Percentiles rank a stretch among this genome's conserved stretches.
Conservation (phyloP, 805 yeast genomes). For the Yueomyces sinensis region DNA sequence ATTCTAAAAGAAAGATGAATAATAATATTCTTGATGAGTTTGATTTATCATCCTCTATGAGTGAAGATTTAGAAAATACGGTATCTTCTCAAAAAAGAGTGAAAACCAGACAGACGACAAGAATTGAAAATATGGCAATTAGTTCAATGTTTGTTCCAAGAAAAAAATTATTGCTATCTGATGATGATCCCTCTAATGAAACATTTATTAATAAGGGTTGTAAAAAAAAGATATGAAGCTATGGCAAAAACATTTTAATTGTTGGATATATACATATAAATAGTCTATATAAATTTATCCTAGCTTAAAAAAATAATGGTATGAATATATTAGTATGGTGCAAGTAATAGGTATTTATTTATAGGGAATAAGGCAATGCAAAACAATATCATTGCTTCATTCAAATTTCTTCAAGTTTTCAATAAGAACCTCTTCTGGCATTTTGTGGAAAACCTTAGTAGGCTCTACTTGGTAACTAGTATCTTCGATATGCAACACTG, state of each 20-base stretch:
- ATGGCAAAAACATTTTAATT: too few relatives aligned
- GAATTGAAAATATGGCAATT: not conserved
- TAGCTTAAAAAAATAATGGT: not conserved
- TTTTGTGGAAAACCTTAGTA: constrained; percentile 55
- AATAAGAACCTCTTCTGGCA: constrained; percentile 39
- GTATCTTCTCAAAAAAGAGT: constrained; percentile 15
- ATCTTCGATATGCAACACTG: constrained; percentile 58
- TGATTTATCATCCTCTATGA: constrained; percentile 20
- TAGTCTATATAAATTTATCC: not conserved
- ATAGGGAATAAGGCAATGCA: too few relatives aligned
- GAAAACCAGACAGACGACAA: not conserved
- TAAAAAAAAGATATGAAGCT: too few relatives aligned
- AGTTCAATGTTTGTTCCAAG: constrained; percentile 5
- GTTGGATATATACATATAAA: too few relatives aligned
- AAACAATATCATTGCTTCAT: not conserved
- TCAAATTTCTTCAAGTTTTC: constrained; percentile 30
- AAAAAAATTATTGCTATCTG: constrained; percentile 20
- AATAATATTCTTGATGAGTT: constrained; percentile 14
- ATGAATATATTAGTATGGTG: not conserved
- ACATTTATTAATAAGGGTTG: too few relatives aligned
- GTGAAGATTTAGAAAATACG: constrained; percentile 21
- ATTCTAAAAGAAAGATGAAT: not conserved
- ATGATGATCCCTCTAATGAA: too few relatives aligned
- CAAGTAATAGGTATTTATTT: too few relatives aligned
- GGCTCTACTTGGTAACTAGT: constrained; percentile 29